A percentile compares a stretch with the other conserved stretches of the same genome.
Conservation (phyloP, 1,139 yeast genomes). For the Hyphopichia buzzinii region DNA sequence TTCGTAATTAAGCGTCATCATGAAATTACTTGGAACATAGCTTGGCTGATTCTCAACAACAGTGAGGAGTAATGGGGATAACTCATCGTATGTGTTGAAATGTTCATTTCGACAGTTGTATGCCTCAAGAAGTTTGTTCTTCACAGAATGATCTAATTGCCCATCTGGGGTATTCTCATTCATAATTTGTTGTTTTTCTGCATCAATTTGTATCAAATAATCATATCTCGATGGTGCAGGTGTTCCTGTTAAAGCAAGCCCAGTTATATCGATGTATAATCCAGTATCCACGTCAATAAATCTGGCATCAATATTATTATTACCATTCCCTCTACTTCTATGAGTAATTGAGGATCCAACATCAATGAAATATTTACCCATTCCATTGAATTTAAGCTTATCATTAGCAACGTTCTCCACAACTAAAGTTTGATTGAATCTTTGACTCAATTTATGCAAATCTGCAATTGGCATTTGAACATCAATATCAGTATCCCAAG, state of each 20-base stretch:
- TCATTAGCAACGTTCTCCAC: constrained; percentile 19
- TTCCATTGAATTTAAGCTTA: constrained; percentile 15
- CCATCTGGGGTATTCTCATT: constrained; percentile 8
- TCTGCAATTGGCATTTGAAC: constrained; percentile 24
- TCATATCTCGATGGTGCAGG: constrained; percentile 33
- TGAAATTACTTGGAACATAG: constrained; percentile 32
- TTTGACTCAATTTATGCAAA: constrained; percentile 16
- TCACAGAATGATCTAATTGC: constrained; percentile 14
- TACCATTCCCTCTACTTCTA: constrained; percentile 35
- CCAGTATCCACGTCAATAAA: constrained; percentile 78
- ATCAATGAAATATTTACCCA: constrained; percentile 42
- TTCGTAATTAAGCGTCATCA: constrained; percentile 27
- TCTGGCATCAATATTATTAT: constrained; percentile 77
- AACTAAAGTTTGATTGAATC: constrained; percentile 20
- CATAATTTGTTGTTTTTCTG: constrained; percentile 7
- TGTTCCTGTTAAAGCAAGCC: constrained; percentile 41
- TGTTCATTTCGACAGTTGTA: constrained; percentile 49
- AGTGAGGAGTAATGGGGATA: constrained; percentile 28
- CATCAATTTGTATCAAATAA: constrained; percentile 9
- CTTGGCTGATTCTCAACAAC: constrained; percentile 34
- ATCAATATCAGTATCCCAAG: constrained; percentile 26
- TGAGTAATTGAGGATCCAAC: constrained; percentile 36
- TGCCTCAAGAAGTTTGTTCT: constrained; percentile 25
- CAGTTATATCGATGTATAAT: constrained; percentile 68
- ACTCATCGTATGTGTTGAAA: constrained; percentile 29